Conservation (phyloP, 2,329 filamentous ascomycete genomes). For the Cordyceps fumosorosea region DNA sequence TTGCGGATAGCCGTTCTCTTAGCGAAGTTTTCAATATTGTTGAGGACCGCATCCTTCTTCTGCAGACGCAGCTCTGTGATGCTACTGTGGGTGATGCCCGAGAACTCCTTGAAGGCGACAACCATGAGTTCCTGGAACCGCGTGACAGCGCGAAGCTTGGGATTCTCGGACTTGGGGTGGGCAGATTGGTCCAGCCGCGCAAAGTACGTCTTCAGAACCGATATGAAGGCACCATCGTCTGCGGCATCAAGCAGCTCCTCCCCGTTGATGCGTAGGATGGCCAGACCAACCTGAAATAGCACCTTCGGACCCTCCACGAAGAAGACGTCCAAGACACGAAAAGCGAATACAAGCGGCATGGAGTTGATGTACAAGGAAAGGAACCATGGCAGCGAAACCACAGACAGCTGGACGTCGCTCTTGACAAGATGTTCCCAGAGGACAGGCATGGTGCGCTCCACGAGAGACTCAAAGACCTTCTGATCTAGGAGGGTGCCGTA, state of each 20-base stretch:
- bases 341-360: conserved; percentile 97
- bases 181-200: conserved; percentile 88
- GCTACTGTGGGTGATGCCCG: conserved; percentile 86
- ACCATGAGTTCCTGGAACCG: conserved; percentile 98
- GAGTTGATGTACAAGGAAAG: conserved; percentile 98
- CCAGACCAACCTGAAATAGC: conserved; percentile 90
- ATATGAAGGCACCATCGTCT: conserved; percentile 95
- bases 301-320: conserved; percentile 98
- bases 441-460: conserved; percentile 98
- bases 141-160: conserved; percentile 88
- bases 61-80: conserved; percentile 84
- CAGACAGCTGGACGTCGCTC: conserved; percentile 92
- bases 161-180: conserved; percentile 90
- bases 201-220: conserved; percentile 92
- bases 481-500: conserved; percentile 96
- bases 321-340: conserved; percentile 93
- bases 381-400: conserved; percentile 97
- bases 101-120: conserved; percentile 97
- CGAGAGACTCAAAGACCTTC: conserved; percentile 92
- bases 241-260: conserved; percentile 89
- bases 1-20: conserved; percentile 96
- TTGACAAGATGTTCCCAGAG: conserved; percentile 98
- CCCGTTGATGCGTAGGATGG: conserved; percentile 95
- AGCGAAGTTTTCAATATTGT: conserved; percentile 94
- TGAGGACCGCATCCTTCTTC: conserved; percentile 89